Conservation (phyloP, 1,139 yeast genomes). For the Entelexis paramagnoliae region DNA sequence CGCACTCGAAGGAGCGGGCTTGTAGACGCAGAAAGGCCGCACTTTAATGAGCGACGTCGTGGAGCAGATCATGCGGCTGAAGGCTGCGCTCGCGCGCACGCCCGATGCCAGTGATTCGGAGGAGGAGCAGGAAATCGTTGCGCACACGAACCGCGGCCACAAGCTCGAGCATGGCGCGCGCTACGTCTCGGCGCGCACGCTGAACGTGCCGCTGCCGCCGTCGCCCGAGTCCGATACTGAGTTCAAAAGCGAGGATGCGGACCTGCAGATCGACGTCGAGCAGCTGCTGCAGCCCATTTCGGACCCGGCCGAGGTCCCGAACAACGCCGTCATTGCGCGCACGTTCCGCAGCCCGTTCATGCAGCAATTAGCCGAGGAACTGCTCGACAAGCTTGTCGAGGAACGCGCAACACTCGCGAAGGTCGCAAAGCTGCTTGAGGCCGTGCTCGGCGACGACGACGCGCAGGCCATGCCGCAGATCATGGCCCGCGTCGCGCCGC, state of each 20-base stretch:
- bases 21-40: constrained; percentile 26
- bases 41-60: constrained; percentile 11
- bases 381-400: constrained; percentile 63
- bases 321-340: constrained; percentile 57
- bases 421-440: constrained; percentile 59
- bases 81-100: constrained; percentile 13
- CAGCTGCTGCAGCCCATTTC: constrained; percentile 65
- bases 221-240: constrained; percentile 20
- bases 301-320: constrained; percentile 69
- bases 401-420: constrained; percentile 70
- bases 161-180: constrained; percentile 45
- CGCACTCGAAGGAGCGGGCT: no score
- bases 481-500: constrained; percentile 9
- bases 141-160: constrained; percentile 44
- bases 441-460: constrained; percentile 81
- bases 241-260: constrained; percentile 23
- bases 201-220: constrained; percentile 30
- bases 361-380: constrained; percentile 52
- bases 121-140: constrained; percentile 4
- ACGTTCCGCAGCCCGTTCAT: constrained; percentile 50
- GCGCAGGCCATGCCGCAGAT: constrained; percentile 36
- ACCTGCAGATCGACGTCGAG: constrained; percentile 33
- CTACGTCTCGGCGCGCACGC: constrained; percentile 33
- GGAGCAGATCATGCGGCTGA: constrained; percentile 16
- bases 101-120: constrained; percentile 12